A percentile compares a stretch with the other conserved stretches of the same genome.
Conservation (phyloP, 2,329 filamentous ascomycete genomes). For the Alternaria solani region DNA sequence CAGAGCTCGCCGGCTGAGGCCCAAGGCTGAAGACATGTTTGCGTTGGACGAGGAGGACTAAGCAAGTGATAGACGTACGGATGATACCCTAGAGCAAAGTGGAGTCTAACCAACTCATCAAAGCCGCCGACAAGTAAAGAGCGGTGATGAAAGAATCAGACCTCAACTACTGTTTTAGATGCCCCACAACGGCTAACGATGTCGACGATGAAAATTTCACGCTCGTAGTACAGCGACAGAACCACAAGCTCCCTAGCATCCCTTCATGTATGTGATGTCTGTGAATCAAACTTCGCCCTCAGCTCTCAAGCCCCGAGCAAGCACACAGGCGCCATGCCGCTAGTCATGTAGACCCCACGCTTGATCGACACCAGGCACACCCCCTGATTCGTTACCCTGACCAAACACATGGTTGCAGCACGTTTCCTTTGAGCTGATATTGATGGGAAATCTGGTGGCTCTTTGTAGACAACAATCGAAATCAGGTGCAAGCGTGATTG, state of each 20-base stretch:
- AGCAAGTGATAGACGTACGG: neutral
- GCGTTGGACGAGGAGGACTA: conserved; percentile 35
- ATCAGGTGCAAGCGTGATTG: conserved; percentile 19
- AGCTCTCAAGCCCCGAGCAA: neutral
- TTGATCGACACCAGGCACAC: conserved; percentile 13
- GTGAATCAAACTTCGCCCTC: neutral
- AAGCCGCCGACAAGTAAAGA: neutral
- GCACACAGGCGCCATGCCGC: conserved; percentile 10
- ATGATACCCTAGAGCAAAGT: conserved; percentile 15
- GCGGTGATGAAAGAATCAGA: neutral
- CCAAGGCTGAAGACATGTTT: conserved; percentile 53
- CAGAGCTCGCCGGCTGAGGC: conserved; percentile 44
- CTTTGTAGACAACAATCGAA: neutral
- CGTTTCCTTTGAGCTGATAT: neutral
- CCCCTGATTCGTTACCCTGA: conserved; percentile 13
- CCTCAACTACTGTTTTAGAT: neutral
- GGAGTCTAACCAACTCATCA: neutral
- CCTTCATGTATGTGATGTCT: neutral
- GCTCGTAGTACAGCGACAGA: neutral
- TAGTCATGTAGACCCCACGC: conserved; percentile 19
- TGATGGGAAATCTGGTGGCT: neutral
- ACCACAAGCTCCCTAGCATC: neutral
- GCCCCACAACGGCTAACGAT: neutral
- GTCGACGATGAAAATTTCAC: too few species aligned
- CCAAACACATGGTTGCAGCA: conserved; percentile 7